phyloP scores from a whole-genome alignment of 106 monocot species.

The Alisma plantagoaquatica region DNA sequence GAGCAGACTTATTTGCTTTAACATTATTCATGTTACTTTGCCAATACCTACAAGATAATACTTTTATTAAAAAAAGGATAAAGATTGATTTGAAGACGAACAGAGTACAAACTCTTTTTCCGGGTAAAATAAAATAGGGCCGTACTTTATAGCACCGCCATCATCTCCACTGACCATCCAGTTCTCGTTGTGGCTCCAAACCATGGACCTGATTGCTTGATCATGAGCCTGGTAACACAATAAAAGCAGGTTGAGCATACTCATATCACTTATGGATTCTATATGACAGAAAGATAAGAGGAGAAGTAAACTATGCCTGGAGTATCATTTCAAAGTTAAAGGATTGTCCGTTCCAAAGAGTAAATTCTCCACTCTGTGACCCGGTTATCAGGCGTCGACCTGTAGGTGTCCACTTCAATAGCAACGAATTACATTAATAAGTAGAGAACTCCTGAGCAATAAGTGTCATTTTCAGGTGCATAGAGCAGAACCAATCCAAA shows the following conservation, averaged over 20 bases:
- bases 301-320: slow-evolving; percentile 44
- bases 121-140: background rate
- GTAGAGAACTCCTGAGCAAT: slow-evolving; percentile 1
- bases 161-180: slow-evolving; percentile 99
- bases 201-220: slow-evolving; percentile 89
- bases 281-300: background rate
- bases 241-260: no score
- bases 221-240: slow-evolving; percentile 70
- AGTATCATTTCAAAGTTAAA: slow-evolving; percentile 99
- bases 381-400: slow-evolving; percentile 96
- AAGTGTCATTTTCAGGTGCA: background rate
- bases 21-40: slow-evolving; percentile 99
- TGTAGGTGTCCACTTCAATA: slow-evolving; percentile 88
- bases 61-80: background rate
- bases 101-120: no score
- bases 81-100: no score
- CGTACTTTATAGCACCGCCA: slow-evolving; percentile 94
- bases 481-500: no score
- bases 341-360: slow-evolving; percentile 99
- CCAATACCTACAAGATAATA: slow-evolving; percentile 58
- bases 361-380: slow-evolving; percentile 99
- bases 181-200: slow-evolving; percentile 98
- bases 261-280: no score
- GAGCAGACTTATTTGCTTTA: slow-evolving; percentile 92
- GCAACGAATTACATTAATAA: slow-evolving; percentile 17